Conservation (phyloP, 2,329 filamentous ascomycete species). For the Elsinoe fawcettii region DNA sequence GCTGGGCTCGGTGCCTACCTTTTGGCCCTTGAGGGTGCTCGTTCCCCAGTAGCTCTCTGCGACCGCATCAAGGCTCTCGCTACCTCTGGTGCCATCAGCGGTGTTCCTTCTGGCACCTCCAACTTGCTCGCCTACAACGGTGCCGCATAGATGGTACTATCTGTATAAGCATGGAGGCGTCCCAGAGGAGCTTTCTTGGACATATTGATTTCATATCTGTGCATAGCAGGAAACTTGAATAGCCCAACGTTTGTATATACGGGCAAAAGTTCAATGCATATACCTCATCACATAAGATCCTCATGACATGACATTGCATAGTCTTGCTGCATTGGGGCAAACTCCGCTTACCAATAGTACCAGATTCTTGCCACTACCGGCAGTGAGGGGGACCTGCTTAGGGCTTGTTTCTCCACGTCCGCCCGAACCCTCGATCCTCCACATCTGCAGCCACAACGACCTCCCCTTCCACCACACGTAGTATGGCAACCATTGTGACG, state of each 20-base stretch:
- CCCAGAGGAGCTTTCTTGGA: neutral
- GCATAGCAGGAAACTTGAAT: neutral
- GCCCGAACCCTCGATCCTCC: neutral
- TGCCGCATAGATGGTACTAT: neutral
- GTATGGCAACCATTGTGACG: too few relatives aligned
- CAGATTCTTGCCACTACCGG: too few relatives aligned
- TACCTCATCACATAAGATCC: neutral
- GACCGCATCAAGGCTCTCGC: slow-evolving; percentile 16
- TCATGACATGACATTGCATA: neutral
- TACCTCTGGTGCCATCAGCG: slow-evolving; percentile 14
- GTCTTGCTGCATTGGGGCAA: neutral
- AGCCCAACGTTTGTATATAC: slow-evolving; percentile 3
- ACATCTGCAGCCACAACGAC: neutral
- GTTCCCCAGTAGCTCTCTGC: slow-evolving; percentile 1
- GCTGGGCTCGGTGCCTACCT: slow-evolving; percentile 60
- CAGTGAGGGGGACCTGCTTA: neutral
- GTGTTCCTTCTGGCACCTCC: slow-evolving; percentile 7
- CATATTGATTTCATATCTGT: neutral
- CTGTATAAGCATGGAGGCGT: neutral
- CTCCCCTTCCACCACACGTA: neutral
- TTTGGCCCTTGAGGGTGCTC: slow-evolving; percentile 14
- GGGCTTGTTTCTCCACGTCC: neutral
- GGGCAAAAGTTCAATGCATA: slow-evolving; percentile 5
- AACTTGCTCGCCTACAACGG: slow-evolving; percentile 19
- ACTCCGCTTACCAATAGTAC: neutral